phyloP scores from a whole-genome alignment of 768 basidiomycete species.

The Calocybe gangraenosa region DNA sequence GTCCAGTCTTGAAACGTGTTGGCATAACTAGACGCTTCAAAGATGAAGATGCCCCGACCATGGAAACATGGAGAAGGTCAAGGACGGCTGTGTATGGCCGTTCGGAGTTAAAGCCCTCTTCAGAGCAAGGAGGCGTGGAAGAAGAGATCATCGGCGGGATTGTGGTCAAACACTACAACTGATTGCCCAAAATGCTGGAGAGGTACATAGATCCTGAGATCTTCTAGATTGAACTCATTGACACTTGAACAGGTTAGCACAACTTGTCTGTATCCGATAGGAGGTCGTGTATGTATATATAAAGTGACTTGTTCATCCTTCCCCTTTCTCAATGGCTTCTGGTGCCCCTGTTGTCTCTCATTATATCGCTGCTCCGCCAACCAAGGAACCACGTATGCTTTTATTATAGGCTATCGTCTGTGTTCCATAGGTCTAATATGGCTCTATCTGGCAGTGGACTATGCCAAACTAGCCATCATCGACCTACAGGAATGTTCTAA shows the following conservation, averaged over 20 bases:
- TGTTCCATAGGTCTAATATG: no score
- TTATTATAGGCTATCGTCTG: no score
- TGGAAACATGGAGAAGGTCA: constrained; percentile 48
- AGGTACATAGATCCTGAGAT: background rate
- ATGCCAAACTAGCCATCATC: constrained; percentile 48
- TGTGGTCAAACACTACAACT: constrained; percentile 44
- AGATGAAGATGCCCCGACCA: constrained; percentile 43
- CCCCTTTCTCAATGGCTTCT: background rate
- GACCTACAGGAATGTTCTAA: constrained; percentile 41
- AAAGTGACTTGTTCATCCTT: background rate
- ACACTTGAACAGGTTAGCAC: background rate
- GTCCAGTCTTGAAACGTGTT: constrained; percentile 43
- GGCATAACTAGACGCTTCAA: constrained; percentile 37
- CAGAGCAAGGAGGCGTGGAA: constrained; percentile 38
- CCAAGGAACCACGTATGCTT: background rate
- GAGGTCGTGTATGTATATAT: background rate
- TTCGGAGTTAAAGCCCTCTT: constrained; percentile 35
- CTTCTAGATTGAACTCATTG: background rate
- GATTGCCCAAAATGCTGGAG: background rate
- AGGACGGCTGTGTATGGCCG: constrained; percentile 52
- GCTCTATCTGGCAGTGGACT: constrained; percentile 23
- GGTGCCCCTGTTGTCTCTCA: background rate
- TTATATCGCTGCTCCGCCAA: background rate
- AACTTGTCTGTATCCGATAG: background rate
- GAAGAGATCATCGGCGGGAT: constrained; percentile 54